Evolutionary conservation across 768 basidiomycete species (phyloP).

Genomic region (Rhizopogon vesiculosus): DNA sequence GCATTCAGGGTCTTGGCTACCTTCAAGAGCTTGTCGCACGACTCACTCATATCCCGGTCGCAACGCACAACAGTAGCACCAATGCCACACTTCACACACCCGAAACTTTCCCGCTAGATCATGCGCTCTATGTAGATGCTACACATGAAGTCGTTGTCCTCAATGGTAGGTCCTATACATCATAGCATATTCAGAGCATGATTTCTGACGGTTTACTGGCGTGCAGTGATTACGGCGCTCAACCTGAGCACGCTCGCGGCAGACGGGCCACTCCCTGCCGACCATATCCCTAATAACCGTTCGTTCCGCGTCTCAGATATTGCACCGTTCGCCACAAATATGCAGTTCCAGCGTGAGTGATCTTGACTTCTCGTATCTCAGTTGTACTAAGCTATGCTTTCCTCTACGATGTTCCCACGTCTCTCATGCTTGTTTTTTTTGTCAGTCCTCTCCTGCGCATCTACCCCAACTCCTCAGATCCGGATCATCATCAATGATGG

Average conservation of each 20-base stretch:
- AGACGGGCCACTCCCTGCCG: slow-evolving; percentile 69
- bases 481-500: slow-evolving; percentile 88
- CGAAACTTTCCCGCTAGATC: slow-evolving; percentile 65
- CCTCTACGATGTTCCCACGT: background rate
- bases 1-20: slow-evolving; percentile 75
- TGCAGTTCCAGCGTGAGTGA: slow-evolving; percentile 80
- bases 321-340: slow-evolving; percentile 84
- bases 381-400: background rate
- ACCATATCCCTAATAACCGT: slow-evolving; percentile 60
- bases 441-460: slow-evolving; percentile 60
- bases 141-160: slow-evolving; percentile 31
- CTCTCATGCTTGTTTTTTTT: background rate
- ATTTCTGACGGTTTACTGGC: slow-evolving; percentile 1
- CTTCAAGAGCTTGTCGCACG: slow-evolving; percentile 81
- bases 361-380: slow-evolving; percentile 1
- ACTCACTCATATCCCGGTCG: slow-evolving; percentile 71
- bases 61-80: slow-evolving; percentile 72
- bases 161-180: slow-evolving; percentile 47
- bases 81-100: slow-evolving; percentile 76
- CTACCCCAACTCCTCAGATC: slow-evolving; percentile 51
- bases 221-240: slow-evolving; percentile 73
- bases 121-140: slow-evolving; percentile 81
- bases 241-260: slow-evolving; percentile 73
- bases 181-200: background rate
- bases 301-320: slow-evolving; percentile 74